Evolutionary conservation across 2,329 filamentous ascomycete species (phyloP), one percentile per base, ranked within the genome.

Genomic region (Diaporthe citrichinensis): DNA sequence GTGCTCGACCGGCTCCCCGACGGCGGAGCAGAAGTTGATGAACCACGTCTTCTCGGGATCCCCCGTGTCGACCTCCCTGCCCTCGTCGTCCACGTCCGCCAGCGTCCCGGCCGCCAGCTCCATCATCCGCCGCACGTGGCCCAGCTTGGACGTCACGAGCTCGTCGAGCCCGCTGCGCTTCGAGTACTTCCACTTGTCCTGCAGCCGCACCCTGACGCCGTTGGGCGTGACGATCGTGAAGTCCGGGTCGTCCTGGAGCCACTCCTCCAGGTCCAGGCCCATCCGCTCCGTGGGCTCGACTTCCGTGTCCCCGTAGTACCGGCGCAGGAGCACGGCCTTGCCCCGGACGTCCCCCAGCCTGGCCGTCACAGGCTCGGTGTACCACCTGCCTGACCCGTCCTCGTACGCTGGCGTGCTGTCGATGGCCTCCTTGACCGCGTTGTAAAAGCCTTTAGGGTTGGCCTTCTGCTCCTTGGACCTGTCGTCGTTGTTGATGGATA

Each of bases 401-500:
- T 73, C 77, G 74, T 81, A 83, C 4, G 77, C 41, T 31, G 82
- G 80, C 15, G 85, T 83, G 46, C 84, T 80, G 23, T 85, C 85
- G 8, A 88, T 87, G 79, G 94, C 94, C 80, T 92, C 90, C 65
- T 90, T 87, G 65, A 88, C 81, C 1, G 85, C 84, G 6, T 80
- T 76, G 74, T 85, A 84, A 76, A 88, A 87, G 23, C 78, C 34
- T 28, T 87, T 72, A 6, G 81, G 80, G 61, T 80, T 49, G 17
- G 65, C 87, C 31, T 93, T 87, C 73, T 93, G 90, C 72, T 88
- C 86, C 78, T 93, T 90, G 1, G 90, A 93, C 23, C 87, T 86
- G 41, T 88, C 87, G 59, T 95, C 93, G 73, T 92, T 91, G 82
- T 95, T 94, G 76, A 95, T 83, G 3, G 90, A 92, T 74, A 95